A percentile compares a stretch with the other conserved stretches of the same genome.
Evolutionary conservation across 2,329 filamentous ascomycete genomes (phyloP).

Genomic region (Macrophomina tecta): DNA sequence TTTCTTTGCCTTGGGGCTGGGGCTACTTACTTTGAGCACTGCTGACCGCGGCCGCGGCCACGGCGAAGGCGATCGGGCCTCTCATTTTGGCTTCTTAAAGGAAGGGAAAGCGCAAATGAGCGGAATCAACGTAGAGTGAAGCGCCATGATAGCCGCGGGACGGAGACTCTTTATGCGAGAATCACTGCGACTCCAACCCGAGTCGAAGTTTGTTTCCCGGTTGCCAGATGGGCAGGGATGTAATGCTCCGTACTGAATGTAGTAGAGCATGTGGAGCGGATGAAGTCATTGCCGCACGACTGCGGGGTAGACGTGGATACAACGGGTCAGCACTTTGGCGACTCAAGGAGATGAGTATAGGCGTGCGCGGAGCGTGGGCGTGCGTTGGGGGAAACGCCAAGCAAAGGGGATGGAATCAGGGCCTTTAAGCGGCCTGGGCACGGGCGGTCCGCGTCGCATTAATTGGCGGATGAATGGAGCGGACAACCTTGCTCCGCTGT

Average conservation of each 20-base stretch:
- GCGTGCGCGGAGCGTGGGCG: neutral
- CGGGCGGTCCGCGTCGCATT: neutral
- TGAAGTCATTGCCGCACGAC: neutral
- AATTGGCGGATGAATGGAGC: slow-evolving; percentile 18
- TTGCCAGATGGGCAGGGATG: neutral
- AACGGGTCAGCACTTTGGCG: neutral
- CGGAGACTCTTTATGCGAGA: neutral
- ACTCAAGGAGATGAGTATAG: neutral
- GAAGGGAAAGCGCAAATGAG: neutral
- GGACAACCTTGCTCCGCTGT: neutral
- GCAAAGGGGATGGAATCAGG: slow-evolving; percentile 5
- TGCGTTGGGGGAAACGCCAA: neutral
- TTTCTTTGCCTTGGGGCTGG: neutral
- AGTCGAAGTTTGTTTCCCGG: neutral
- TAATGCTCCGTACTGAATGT: neutral
- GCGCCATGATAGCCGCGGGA: neutral
- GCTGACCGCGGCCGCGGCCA: neutral
- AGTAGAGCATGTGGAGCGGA: neutral
- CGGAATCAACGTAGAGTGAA: neutral
- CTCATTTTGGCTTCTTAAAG: neutral
- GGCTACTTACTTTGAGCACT: neutral
- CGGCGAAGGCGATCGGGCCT: neutral
- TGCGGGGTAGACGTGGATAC: neutral
- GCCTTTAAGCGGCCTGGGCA: neutral
- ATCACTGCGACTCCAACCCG: neutral